phyloP scores from a whole-genome alignment of 176 grass and related monocot species.

The Aegilops speltoides region DNA sequence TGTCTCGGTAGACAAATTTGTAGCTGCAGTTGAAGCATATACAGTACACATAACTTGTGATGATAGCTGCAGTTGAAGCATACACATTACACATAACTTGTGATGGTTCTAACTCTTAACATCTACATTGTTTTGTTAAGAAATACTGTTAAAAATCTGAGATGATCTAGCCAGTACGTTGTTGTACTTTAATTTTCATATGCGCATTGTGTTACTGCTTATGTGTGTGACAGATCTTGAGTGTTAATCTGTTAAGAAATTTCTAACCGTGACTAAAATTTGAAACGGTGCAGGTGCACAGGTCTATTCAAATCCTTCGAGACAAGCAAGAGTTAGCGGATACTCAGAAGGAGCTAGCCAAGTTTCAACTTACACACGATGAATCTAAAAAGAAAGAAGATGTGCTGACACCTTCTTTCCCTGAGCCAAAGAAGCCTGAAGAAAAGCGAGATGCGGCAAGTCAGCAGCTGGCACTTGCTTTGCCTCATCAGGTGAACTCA shows the following conservation, averaged over 20 bases:
- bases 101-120: neutral
- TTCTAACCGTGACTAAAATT: conserved; percentile 7
- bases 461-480: conserved; percentile 75
- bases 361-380: conserved; percentile 79
- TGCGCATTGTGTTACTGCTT: neutral
- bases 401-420: conserved; percentile 32
- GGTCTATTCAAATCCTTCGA: conserved; percentile 84
- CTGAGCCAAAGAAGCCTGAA: conserved; percentile 57
- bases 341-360: conserved; percentile 85
- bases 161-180: neutral
- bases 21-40: neutral
- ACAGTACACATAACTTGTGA: neutral
- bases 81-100: neutral
- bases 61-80: neutral
- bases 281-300: conserved; percentile 70
- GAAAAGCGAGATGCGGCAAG: conserved; percentile 54
- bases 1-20: conserved; percentile 26
- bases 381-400: conserved; percentile 72
- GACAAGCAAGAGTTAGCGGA: conserved; percentile 96
- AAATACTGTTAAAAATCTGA: neutral
- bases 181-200: conserved; percentile 1
- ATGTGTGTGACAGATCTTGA: neutral
- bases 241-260: conserved; percentile 10
- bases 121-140: conserved; percentile 21
- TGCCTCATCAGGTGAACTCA: conserved; percentile 61